Percentiles rank a stretch among this genome's conserved stretches.
phyloP scores from a whole-genome alignment of 805 yeast genomes.

The Suhomyces xylopsoci region DNA sequence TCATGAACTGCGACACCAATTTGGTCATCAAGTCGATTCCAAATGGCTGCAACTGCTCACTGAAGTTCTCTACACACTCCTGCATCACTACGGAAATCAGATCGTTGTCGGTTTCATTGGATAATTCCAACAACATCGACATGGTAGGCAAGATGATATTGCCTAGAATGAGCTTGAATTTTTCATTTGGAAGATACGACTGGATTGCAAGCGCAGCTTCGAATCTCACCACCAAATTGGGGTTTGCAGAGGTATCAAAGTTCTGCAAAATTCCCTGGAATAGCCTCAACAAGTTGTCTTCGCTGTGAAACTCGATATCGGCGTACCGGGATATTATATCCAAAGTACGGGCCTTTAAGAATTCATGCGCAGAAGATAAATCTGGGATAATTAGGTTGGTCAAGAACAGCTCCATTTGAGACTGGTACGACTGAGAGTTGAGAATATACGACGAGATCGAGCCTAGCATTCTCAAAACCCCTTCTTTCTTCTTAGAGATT shows the following conservation, averaged over 20 bases:
- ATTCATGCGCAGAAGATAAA: conserved; percentile 57
- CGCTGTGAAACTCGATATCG: conserved; percentile 48
- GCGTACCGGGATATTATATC: conserved; percentile 66
- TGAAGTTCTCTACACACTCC: conserved; percentile 86
- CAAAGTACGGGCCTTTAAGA: conserved; percentile 73
- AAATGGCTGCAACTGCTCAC: conserved; percentile 65
- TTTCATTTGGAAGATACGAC: conserved; percentile 62
- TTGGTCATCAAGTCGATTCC: conserved; percentile 27
- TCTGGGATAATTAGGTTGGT: conserved; percentile 66
- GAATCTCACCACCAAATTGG: conserved; percentile 67
- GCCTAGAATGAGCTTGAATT: conserved; percentile 66
- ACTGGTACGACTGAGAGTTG: conserved; percentile 48
- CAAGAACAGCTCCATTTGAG: conserved; percentile 69
- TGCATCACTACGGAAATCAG: conserved; percentile 88
- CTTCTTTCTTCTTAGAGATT: conserved; percentile 64
- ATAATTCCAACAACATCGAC: conserved; percentile 70
- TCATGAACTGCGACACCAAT: conserved; percentile 26
- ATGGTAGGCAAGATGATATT: conserved; percentile 73
- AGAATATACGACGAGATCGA: conserved; percentile 61
- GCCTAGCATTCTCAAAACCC: conserved; percentile 76
- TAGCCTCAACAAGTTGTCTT: conserved; percentile 20
- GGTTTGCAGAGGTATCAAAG: conserved; percentile 18
- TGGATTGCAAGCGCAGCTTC: conserved; percentile 86
- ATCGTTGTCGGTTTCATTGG: conserved; percentile 83
- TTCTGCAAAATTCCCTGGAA: conserved; percentile 34